A percentile compares a stretch with the other conserved stretches of the same genome.
phyloP scores from a whole-genome alignment of 257 asterid genomes.

The Solanum piurae region DNA sequence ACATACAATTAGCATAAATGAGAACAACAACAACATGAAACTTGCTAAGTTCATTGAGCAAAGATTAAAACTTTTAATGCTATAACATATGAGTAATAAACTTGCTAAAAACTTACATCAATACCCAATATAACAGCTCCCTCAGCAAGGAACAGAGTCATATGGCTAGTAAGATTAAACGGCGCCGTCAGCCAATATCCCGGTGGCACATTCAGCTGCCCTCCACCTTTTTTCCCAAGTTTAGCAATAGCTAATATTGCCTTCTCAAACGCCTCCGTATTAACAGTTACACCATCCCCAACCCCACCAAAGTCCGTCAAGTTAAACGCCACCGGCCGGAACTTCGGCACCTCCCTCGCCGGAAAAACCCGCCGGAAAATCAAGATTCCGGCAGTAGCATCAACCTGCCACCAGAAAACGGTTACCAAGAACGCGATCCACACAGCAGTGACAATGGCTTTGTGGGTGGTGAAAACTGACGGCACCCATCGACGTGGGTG shows the following conservation, averaged over 20 bases:
- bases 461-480: conserved; percentile 18
- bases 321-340: conserved; percentile 29
- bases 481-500: conserved; percentile 25
- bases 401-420: conserved; percentile 28
- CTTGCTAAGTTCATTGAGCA: not conserved
- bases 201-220: conserved; percentile 45
- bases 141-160: conserved; percentile 44
- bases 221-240: conserved; percentile 35
- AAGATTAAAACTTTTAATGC: not conserved
- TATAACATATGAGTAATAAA: not conserved
- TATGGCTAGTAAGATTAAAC: conserved; percentile 40
- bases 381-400: conserved; percentile 15
- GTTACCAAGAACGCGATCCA: conserved; percentile 31
- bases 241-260: conserved; percentile 31
- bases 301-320: conserved; percentile 45
- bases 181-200: conserved; percentile 46
- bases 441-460: conserved; percentile 13
- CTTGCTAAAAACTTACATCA: conserved; percentile 20
- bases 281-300: conserved; percentile 33
- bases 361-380: conserved; percentile 22
- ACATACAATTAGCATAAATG: not conserved
- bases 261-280: conserved; percentile 35
- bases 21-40: not conserved
- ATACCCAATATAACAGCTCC: conserved; percentile 42
- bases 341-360: conserved; percentile 17